Evolutionary conservation across 176 grass and related monocot genomes (phyloP), one percentile per base, ranked within the genome.

Genomic region (Canna indica): DNA sequence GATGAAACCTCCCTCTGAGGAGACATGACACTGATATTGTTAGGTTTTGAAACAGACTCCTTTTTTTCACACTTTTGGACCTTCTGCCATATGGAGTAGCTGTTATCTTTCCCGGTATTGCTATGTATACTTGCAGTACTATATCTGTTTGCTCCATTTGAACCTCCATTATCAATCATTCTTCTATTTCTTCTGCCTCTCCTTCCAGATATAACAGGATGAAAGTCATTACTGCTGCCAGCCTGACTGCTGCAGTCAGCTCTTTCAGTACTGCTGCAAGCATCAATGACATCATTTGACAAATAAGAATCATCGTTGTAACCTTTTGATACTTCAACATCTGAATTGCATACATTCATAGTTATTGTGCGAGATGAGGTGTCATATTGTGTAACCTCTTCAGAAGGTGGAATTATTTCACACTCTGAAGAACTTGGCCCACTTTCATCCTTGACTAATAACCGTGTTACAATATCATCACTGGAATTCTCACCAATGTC

Each of bases 101-200:
- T 13, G 44, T 16, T 44, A 56, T 72, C 64, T 72, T 87, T 87
- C 78, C 70, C 70, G 33, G 77, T 74, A 31, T 14, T 68, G 42
- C 70, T 42, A 58, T 36, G 41, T 48, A 65, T 38, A 73, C 20
- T 75, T 65, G 38, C 38, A 65, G 36, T 48, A 50, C 3, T 50
- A 57, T 70, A 75, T 54, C 46, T 27, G 22, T 12, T 54, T 54
- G 72, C 57, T 32, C 68, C 73, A 36, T 62, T 72, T 59, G n/a
- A 82, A 73, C 64, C 76, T 36, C 46, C 83, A 82, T 73, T 63
- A 34, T 60, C 26, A 67, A 69, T 64, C 73, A 79, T 82, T 80
- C 79, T 87, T 79, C 78, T 87, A 71, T 64, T 53, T 38, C 86
- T 83, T 68, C 84, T 87, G 54, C 81, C 79, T 82, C 84, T 87